phyloP scores from a whole-genome alignment of 2,329 filamentous ascomycete genomes.

The Stachybotrys elegans region DNA sequence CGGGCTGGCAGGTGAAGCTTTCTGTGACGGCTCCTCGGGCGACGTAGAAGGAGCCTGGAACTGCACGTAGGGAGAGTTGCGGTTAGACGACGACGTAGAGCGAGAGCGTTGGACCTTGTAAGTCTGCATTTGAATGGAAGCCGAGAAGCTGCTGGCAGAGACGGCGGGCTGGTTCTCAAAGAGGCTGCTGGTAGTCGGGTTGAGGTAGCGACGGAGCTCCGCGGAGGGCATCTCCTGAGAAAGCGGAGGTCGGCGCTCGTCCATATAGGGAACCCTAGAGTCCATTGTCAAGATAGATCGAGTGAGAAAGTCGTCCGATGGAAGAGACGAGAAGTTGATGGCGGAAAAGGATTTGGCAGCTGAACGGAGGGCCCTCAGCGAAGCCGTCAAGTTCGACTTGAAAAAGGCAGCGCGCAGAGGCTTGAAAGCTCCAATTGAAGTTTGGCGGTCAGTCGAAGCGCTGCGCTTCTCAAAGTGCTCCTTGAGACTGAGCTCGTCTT shows the following conservation, averaged over 20 bases:
- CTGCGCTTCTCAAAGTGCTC: constrained; percentile 14
- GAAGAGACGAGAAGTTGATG: constrained; percentile 59
- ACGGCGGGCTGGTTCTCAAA: constrained; percentile 23
- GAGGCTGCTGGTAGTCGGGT: constrained; percentile 48
- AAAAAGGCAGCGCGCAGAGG: constrained; percentile 52
- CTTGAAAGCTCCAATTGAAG: constrained; percentile 33
- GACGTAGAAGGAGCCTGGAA: constrained; percentile 23
- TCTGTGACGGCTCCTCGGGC: constrained; percentile 21
- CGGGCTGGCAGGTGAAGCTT: constrained; percentile 23
- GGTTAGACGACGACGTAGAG: constrained; percentile 26
- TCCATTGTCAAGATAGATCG: constrained; percentile 64
- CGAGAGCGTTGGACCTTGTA: constrained; percentile 55
- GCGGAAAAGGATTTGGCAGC: constrained; percentile 59
- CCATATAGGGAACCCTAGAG: constrained; percentile 60
- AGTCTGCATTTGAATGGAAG: constrained; percentile 68
- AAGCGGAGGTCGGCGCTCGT: constrained; percentile 59
- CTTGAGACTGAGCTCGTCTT: constrained; percentile 17
- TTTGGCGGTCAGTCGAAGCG: constrained; percentile 18
- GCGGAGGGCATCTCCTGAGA: constrained; percentile 61
- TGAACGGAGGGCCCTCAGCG: constrained; percentile 57
- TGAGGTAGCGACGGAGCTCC: constrained; percentile 62
- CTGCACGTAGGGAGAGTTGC: constrained; percentile 25
- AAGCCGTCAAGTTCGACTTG: constrained; percentile 66
- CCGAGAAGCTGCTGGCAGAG: constrained; percentile 45
- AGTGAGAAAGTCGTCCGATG: constrained; percentile 62